Evolutionary conservation across 805 yeast species (phyloP).

Genomic region (Priceomyces melissophilus): DNA sequence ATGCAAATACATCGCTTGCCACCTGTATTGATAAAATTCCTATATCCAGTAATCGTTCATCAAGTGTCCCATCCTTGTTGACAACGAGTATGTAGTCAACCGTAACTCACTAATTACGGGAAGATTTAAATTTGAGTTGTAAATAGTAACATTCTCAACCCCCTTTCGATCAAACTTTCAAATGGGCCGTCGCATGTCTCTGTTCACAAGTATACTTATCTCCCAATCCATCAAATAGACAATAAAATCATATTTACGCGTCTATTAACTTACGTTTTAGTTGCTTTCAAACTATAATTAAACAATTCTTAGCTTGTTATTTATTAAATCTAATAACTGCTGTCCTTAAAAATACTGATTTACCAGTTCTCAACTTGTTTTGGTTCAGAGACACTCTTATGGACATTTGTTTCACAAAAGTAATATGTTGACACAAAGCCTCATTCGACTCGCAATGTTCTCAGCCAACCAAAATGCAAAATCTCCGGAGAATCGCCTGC

Average conservation of each 20-base stretch:
- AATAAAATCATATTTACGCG: no score
- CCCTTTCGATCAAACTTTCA: no score
- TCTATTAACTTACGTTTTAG: slow-evolving; percentile 2
- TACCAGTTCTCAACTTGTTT: slow-evolving; percentile 6
- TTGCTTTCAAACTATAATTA: slow-evolving; percentile 3
- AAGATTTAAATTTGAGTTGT: no score
- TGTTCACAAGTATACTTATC: no score
- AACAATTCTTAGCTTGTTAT: slow-evolving; percentile 3
- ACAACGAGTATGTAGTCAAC: no score
- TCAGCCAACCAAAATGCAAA: slow-evolving; percentile 4
- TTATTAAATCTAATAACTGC: slow-evolving; percentile 3
- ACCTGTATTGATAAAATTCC: no score
- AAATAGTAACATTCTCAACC: no score
- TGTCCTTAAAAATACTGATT: slow-evolving; percentile 4
- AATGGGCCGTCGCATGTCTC: neutral
- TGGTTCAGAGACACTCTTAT: slow-evolving; percentile 8
- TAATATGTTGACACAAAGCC: slow-evolving; percentile 1
- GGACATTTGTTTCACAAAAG: slow-evolving; percentile 3
- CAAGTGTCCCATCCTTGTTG: no score
- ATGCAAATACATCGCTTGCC: no score
- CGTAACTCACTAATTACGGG: neutral
- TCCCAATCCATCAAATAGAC: no score
- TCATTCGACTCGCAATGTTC: slow-evolving; percentile 3
- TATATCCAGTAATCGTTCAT: no score
- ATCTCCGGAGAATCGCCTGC: neutral